A percentile compares a stretch with the other conserved stretches of the same genome.
phyloP scores from a whole-genome alignment of 2,329 filamentous ascomycete species.

The Bipolaris cookei region DNA sequence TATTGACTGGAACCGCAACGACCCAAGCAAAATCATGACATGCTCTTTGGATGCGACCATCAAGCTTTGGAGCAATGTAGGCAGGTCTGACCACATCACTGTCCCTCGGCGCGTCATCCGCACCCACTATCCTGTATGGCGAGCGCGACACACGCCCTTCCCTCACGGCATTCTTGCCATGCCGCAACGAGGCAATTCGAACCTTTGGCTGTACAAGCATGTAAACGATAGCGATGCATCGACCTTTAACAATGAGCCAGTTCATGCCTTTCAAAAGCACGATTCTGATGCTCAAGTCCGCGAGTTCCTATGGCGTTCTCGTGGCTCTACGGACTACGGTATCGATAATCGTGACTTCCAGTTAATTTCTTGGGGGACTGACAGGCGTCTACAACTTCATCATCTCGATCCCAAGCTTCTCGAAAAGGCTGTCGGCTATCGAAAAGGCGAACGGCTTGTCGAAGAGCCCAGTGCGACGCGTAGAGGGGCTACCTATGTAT shows the following conservation, averaged over 20 bases:
- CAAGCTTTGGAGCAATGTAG: conserved; percentile 86
- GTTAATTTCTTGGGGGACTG: conserved; percentile 89
- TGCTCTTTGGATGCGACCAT: conserved; percentile 92
- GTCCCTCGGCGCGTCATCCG: conserved; percentile 67
- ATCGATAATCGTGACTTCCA: conserved; percentile 88
- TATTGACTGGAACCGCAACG: conserved; percentile 88
- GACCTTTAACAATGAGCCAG: conserved; percentile 38
- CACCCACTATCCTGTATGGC: conserved; percentile 87
- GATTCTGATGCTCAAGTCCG: conserved; percentile 69
- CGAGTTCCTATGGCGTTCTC: conserved; percentile 87
- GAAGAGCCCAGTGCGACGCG: conserved; percentile 75
- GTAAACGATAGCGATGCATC: conserved; percentile 51
- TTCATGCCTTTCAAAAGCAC: conserved; percentile 61
- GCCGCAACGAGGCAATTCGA: conserved; percentile 86
- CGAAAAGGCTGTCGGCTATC: conserved; percentile 70
- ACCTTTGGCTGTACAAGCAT: conserved; percentile 83
- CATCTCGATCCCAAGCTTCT: conserved; percentile 70
- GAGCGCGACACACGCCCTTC: conserved; percentile 89
- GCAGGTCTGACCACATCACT: conserved; percentile 56
- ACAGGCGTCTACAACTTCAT: conserved; percentile 81
- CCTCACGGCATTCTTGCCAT: conserved; percentile 85
- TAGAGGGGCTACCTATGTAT: conserved; percentile 84
- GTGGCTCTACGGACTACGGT: conserved; percentile 69
- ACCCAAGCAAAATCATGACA: conserved; percentile 75
- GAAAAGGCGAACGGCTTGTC: conserved; percentile 69